Conservation (phyloP, 495 filamentous ascomycete genomes). For the Niebla homalea region DNA sequence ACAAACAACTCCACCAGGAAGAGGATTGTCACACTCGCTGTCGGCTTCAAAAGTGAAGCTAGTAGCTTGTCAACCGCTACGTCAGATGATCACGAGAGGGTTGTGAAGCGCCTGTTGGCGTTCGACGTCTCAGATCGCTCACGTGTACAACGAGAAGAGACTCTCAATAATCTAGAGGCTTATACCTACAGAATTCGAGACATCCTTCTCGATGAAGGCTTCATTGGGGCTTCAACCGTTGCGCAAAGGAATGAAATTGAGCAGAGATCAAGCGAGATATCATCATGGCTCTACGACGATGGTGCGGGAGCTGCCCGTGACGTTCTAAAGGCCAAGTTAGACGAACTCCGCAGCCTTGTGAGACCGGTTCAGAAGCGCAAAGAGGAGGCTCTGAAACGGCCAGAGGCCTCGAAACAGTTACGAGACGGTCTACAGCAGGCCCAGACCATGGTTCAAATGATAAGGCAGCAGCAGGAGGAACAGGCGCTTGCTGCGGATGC, state of each 20-base stretch:
- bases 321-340: conserved; percentile 22
- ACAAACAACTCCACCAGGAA: conserved; percentile 45
- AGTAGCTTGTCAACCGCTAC: conserved; percentile 45
- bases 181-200: conserved; percentile 86
- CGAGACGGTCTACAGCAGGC: conserved; percentile 44
- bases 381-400: conserved; percentile 44
- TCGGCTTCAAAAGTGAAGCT: conserved; percentile 48
- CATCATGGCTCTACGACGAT: conserved; percentile 85
- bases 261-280: conserved; percentile 48
- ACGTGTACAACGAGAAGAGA: conserved; percentile 68
- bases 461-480: conserved; percentile 14
- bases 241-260: conserved; percentile 49
- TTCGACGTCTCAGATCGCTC: conserved; percentile 75
- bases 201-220: conserved; percentile 59
- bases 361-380: conserved; percentile 47
- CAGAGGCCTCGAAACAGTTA: conserved; percentile 44
- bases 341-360: conserved; percentile 50
- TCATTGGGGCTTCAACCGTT: conserved; percentile 52
- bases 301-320: conserved; percentile 50
- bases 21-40: conserved; percentile 53
- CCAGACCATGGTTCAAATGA: conserved; percentile 12
- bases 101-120: conserved; percentile 59
- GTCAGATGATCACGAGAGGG: conserved; percentile 46
- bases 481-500: conserved; percentile 28
- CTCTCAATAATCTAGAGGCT: conserved; percentile 82